phyloP scores from a whole-genome alignment of 129 eudicot species.

The Pulicaria dysenterica region DNA sequence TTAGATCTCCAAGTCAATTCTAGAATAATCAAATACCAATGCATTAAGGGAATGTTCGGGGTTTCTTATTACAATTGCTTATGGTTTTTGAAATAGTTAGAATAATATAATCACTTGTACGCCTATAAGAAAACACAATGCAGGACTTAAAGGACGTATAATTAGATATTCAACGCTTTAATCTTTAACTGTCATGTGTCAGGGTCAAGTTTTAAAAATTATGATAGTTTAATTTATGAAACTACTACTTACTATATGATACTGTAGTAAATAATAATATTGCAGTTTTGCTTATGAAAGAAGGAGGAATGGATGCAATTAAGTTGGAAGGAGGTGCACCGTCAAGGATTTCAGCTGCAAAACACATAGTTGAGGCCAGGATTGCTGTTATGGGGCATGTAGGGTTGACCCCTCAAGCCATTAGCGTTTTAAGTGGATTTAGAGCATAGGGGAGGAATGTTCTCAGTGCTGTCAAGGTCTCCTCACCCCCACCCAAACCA shows the following conservation, averaged over 20 bases:
- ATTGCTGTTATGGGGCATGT: conserved; percentile 98
- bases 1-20: too few relatives aligned
- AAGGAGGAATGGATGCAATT: conserved; percentile 99
- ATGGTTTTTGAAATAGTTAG: too few relatives aligned
- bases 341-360: conserved; percentile 89
- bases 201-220: too few relatives aligned
- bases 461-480: conserved; percentile 87
- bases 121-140: too few relatives aligned
- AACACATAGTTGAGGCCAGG: conserved; percentile 92
- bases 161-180: too few relatives aligned
- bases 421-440: conserved; percentile 98
- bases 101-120: too few relatives aligned
- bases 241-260: neutral
- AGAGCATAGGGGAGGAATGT: conserved; percentile 91
- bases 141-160: too few relatives aligned
- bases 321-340: conserved; percentile 97
- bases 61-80: too few relatives aligned
- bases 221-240: neutral
- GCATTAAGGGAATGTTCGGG: too few relatives aligned
- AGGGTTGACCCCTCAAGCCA: conserved; percentile 96
- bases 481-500: neutral
- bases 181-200: too few relatives aligned
- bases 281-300: conserved; percentile 60
- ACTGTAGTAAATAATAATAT: conserved; percentile 35
- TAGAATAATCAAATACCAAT: too few relatives aligned